Conservation (phyloP, 2,329 filamentous ascomycete genomes). For the Aphanocladium album region DNA sequence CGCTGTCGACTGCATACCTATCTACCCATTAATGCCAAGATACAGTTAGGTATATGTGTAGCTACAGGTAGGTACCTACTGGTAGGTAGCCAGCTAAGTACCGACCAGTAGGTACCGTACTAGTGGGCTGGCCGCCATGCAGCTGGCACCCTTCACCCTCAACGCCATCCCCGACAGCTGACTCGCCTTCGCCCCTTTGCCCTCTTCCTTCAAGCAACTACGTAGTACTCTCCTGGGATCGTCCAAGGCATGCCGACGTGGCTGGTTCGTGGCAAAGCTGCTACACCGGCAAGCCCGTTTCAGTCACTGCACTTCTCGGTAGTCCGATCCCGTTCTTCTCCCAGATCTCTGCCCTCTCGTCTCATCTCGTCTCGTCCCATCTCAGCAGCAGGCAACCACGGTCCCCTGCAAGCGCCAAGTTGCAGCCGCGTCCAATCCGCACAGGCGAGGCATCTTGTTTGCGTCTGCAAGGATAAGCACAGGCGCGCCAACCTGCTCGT, state of each 20-base stretch:
- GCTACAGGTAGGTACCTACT: no score
- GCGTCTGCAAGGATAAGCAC: neutral
- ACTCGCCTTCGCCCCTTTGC: neutral
- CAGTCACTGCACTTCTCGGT: neutral
- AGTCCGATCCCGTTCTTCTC: neutral
- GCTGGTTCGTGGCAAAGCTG: conserved; percentile 1
- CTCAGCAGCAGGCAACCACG: neutral
- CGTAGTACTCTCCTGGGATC: conserved; percentile 3
- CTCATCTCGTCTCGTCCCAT: neutral
- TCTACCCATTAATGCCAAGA: no score
- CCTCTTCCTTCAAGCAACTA: neutral
- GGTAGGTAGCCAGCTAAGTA: no score
- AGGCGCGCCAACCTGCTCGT: neutral
- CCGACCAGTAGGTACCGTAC: no score
- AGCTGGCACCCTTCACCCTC: neutral
- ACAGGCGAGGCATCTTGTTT: neutral
- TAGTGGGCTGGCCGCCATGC: neutral
- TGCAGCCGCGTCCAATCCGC: conserved; percentile 1
- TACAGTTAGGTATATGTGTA: no score
- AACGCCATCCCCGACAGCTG: neutral
- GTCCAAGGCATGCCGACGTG: neutral
- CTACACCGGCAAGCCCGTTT: neutral
- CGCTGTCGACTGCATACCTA: no score
- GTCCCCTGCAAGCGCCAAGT: conserved; percentile 8
- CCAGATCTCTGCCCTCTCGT: neutral